phyloP scores from a whole-genome alignment of 805 yeast genomes.

The Cyberlindnera mrakii region DNA sequence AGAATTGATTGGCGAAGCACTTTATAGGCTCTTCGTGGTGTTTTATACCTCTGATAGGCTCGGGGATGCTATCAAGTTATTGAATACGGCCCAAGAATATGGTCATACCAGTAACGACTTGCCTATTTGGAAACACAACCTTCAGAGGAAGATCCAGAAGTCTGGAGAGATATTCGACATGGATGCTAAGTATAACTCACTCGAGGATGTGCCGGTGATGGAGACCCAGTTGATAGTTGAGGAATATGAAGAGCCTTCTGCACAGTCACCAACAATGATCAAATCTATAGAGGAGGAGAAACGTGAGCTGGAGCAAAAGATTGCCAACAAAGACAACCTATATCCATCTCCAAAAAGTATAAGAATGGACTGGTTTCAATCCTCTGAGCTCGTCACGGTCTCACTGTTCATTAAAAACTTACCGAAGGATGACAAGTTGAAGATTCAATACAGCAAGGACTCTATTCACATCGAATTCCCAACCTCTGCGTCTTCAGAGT shows the following conservation, averaged over 20 bases:
- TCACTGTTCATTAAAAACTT: constrained; percentile 68
- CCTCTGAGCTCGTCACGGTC: constrained; percentile 47
- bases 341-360: constrained; percentile 26
- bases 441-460: constrained; percentile 32
- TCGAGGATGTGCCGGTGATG: constrained; percentile 6
- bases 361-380: constrained; percentile 73
- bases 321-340: constrained; percentile 19
- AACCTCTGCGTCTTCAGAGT: constrained; percentile 45
- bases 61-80: constrained; percentile 33
- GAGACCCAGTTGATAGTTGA: neutral
- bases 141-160: constrained; percentile 17
- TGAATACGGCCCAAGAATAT: constrained; percentile 34
- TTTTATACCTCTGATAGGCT: constrained; percentile 34
- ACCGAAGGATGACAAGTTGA: constrained; percentile 39
- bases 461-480: constrained; percentile 42
- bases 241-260: neutral
- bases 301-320: constrained; percentile 18
- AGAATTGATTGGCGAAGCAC: constrained; percentile 37
- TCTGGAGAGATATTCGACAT: constrained; percentile 4
- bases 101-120: constrained; percentile 26
- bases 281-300: constrained; percentile 9
- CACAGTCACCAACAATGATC: neutral
- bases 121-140: constrained; percentile 16
- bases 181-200: constrained; percentile 1
- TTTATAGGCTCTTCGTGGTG: constrained; percentile 37